A percentile compares a stretch with the other conserved stretches of the same genome.
phyloP scores from a whole-genome alignment of 2,329 filamentous ascomycete species.

The Aspergillus pseudoglaucus region DNA sequence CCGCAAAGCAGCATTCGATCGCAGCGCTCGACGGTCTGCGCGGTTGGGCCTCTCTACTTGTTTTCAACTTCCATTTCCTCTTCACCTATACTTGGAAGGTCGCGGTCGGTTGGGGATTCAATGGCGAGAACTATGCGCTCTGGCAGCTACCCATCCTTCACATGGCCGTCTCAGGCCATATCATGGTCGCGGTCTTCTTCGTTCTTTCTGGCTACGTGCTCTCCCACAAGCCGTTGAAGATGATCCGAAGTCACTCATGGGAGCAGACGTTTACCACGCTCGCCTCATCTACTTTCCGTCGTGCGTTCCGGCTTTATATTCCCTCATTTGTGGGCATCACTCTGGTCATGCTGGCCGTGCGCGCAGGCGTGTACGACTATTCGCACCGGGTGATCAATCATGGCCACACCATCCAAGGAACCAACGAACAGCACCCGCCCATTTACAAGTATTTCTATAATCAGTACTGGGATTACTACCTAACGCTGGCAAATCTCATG shows the following conservation, averaged over 20 bases:
- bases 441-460: slow-evolving; percentile 24
- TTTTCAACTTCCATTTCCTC: slow-evolving; percentile 43
- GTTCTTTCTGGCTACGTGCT: slow-evolving; percentile 45
- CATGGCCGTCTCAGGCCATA: slow-evolving; percentile 39
- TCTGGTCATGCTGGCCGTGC: slow-evolving; percentile 36
- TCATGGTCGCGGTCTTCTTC: slow-evolving; percentile 45
- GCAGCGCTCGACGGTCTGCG: slow-evolving; percentile 38
- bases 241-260: slow-evolving; percentile 31
- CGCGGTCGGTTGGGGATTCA: slow-evolving; percentile 35
- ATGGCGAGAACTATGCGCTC: slow-evolving; percentile 32
- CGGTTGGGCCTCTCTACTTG: slow-evolving; percentile 39
- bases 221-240: slow-evolving; percentile 36
- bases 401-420: slow-evolving; percentile 33
- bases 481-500: slow-evolving; percentile 27
- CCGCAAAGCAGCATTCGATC: slow-evolving; percentile 30
- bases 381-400: slow-evolving; percentile 29
- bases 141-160: slow-evolving; percentile 39
- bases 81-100: slow-evolving; percentile 40
- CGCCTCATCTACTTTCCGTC: slow-evolving; percentile 39
- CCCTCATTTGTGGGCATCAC: slow-evolving; percentile 36
- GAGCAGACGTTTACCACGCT: slow-evolving; percentile 35
- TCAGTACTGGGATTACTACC: slow-evolving; percentile 33
- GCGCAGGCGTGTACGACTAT: slow-evolving; percentile 36
- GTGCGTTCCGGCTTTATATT: slow-evolving; percentile 38
- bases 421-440: slow-evolving; percentile 40